A percentile compares a stretch with the other conserved stretches of the same genome.
phyloP scores from a whole-genome alignment of 305 asterid species.

The Solanum hybrid region DNA sequence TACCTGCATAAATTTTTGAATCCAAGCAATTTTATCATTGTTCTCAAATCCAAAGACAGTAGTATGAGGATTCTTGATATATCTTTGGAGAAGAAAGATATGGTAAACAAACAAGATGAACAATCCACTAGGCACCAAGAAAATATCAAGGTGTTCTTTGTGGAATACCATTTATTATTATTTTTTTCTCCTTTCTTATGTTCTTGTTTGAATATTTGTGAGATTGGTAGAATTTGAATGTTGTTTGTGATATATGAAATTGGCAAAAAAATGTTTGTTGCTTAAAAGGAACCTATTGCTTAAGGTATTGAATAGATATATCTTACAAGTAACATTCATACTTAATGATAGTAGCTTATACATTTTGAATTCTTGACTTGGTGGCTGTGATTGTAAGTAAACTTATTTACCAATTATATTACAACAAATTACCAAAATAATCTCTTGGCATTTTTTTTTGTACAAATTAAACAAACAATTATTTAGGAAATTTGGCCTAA shows the following conservation, averaged over 20 bases:
- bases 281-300: conserved; percentile 2
- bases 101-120: conserved; percentile 52
- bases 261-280: not conserved
- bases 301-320: not conserved
- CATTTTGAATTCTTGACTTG: not conserved
- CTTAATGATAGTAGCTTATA: not conserved
- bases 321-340: not conserved
- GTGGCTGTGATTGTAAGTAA: not conserved
- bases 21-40: conserved; percentile 60
- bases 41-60: conserved; percentile 72
- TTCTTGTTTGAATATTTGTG: not conserved
- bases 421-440: not conserved
- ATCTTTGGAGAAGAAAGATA: conserved; percentile 51
- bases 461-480: not conserved
- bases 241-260: not conserved
- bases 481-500: not conserved
- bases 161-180: conserved; percentile 20
- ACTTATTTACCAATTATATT: not conserved
- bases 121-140: conserved; percentile 50
- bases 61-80: conserved; percentile 60
- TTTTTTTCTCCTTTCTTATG: not conserved
- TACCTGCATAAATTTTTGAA: conserved; percentile 59
- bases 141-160: conserved; percentile 52
- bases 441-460: not conserved
- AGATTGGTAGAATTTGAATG: not conserved